Conservation (phyloP, 2,329 filamentous ascomycete species). For the Ophiostoma piceae region DNA sequence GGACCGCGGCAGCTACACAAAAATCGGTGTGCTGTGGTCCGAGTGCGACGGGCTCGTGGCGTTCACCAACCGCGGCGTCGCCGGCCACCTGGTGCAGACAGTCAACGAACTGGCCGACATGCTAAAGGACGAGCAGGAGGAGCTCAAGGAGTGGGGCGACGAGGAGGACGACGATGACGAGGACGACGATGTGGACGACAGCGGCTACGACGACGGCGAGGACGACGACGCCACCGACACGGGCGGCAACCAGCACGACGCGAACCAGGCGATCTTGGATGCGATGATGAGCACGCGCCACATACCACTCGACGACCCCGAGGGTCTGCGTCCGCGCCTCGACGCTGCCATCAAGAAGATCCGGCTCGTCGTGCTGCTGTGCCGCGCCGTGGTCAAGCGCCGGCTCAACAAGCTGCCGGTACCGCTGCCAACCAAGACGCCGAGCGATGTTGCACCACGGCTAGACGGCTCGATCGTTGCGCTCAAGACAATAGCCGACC, state of each 20-base stretch:
- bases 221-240: constrained; percentile 25
- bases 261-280: constrained; percentile 58
- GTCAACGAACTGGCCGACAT: constrained; percentile 69
- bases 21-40: constrained; percentile 77
- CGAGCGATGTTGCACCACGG: constrained; percentile 36
- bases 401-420: constrained; percentile 58
- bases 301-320: constrained; percentile 59
- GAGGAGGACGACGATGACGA: constrained; percentile 54
- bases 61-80: constrained; percentile 62
- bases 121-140: constrained; percentile 75
- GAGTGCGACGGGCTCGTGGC: constrained; percentile 68
- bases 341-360: constrained; percentile 59
- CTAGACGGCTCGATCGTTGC: constrained; percentile 53
- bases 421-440: constrained; percentile 33
- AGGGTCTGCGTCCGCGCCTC: constrained; percentile 60
- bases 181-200: constrained; percentile 40
- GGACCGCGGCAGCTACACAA: constrained; percentile 52
- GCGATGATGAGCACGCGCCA: constrained; percentile 60
- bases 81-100: constrained; percentile 63
- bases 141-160: constrained; percentile 83
- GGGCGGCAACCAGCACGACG: constrained; percentile 32
- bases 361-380: constrained; percentile 63
- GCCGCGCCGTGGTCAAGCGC: constrained; percentile 64
- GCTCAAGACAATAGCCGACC: constrained; percentile 58
- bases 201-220: constrained; percentile 33